Base-by-base conservation (phyloP, 805 yeast species). In the Schwanniomyces sp. region DNA sequence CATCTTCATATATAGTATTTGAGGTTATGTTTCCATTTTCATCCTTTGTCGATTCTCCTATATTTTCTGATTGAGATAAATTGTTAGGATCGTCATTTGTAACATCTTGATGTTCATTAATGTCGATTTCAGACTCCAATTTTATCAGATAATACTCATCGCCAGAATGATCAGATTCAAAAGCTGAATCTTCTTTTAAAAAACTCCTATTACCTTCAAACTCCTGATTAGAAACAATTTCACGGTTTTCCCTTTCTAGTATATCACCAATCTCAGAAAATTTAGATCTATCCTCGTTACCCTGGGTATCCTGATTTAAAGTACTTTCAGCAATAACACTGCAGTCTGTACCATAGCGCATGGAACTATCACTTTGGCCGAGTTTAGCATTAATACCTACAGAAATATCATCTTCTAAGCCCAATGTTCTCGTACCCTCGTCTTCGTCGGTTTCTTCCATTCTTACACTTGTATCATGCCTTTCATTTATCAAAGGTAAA, bases 261-360 rank as follows among this genome's bases (percentile, higher is more conserved):
- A 40, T 18, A 24, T 40, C 24, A 7, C 34, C 30, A 8, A 27
- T 14, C 5, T 40, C 43, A 37, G 40, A 37, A 43, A 34, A 34
- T 11, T 34, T 34, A 12, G 27, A 11, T 18, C 16, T 14, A 16
- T 30, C 25, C 14, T 34, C 45, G 7, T 28, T 37, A 26, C 26
- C 41, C 21, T 34, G 48, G 2, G 36, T 34, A 10, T 3, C 18
- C 12, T 34, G 37, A 24, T 40, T 16, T 11, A 26, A 18, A 3
- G 29, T 38, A 26, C 29, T 38, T 26, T 38, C 40, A 38, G 40
- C 40, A 38, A 38, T 24, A 4, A 38, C 40, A 26, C 40, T 38
- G 12, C 28, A 26, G 9, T 18, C 43, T 10, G 18, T 40, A n/a
- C 14, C 24, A 12, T 40, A 12, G 7, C 8, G 16, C 3, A 21